Base-by-base conservation (phyloP, 2,329 filamentous ascomycete genomes). In the Chalaropsis ovoidea region DNA sequence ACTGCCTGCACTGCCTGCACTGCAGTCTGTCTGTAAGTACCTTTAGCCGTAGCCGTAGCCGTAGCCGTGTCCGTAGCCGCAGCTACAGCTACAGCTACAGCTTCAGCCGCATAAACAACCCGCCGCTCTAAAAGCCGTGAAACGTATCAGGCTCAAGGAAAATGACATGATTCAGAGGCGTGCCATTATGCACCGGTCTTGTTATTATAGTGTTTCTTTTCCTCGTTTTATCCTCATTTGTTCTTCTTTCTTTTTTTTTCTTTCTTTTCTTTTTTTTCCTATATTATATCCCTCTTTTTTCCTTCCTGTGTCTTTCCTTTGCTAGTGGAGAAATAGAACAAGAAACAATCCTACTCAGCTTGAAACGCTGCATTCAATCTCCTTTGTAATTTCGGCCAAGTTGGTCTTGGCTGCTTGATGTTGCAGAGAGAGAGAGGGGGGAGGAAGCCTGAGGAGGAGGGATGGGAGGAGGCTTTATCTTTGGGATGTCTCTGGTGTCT, bases 381-480 rank as follows among this genome's bases (percentile, higher is more conserved):
- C 52, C 52, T 58, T n/a, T 39, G 24, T 58, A 58, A 58, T 58
- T 58, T 58, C 52, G 52, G 52, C 17, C 8, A 19, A 47, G 17
- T 6, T 47, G 15, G 4, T 4, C 43, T 47, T 47, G 43, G 43
- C 43, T 47, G 43, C n/a, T 47, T 6, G 43, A 19, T 19, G 15
- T 19, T 17, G 27, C 4, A 56, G 27, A 17, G 52, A 35, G 52
- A 24, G 11, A 2, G 52, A 10, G 13, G 52, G 10, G 43, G 43
- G 31, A 17, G 27, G 52, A 22, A 31, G 42, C 13, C 7, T 3
- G 17, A 43, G 42, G 13, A 13, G 42, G 17, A 43, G 42, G 42
- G 42, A 11, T 4, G 17, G 11, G 42, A 43, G 17, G 11, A 43
- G 42, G 42, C n/a, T n/a, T n/a, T n/a, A n/a, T n/a, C n/a, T n/a